Base-by-base conservation (phyloP, 1,139 yeast species). In the Geotrichum fermentans region DNA sequence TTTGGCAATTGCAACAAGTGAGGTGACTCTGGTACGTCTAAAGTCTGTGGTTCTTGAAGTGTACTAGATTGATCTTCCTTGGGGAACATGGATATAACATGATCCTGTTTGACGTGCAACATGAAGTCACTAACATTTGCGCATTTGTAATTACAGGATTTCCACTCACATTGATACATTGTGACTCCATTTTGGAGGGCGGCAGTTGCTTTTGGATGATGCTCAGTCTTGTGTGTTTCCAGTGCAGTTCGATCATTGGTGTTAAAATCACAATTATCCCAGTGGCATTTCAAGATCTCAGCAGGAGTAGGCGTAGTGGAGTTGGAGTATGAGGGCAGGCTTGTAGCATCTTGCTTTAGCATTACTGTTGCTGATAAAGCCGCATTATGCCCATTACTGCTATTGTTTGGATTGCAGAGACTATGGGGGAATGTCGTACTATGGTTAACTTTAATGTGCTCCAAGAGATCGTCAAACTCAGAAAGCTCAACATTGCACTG, bases 121-220 rank as follows among this genome's bases (percentile, higher is more conserved):
- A 84, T 66, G 38, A 87, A 69, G 2, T 75, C 65, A 37, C 78
- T 69, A 39, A 81, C 62, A 56, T 80, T 79, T 18, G 67, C 60
- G 37, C 83, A 73, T 38, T 72, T 68, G 60, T 72, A 83, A 46
- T 74, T 69, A 71, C 96, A 87, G 49, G 79, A 73, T 53, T 71
- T 69, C 95, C 95, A 86, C 61, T 81, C 87, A 69, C 96, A 87
- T 45, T 68, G 78, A 58, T 54, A 67, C 45, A 54, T 56, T 34
- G 52, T 53, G 37, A 50, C 51, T 33, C 29, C 55, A 39, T 45
- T 50, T 17, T 43, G 41, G 22, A 39, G 52, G 11, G 45, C 50
- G 41, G 43, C 29, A 40, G 40, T 34, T 24, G 49, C 37, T 40
- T 49, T 62, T 84, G 95, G 44, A 73, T 73, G 43, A 73, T 73